Percentiles rank a stretch among this genome's conserved stretches.
phyloP scores from a whole-genome alignment of 2,329 filamentous ascomycete species.

The Pseudogymnoascus pannorum region DNA sequence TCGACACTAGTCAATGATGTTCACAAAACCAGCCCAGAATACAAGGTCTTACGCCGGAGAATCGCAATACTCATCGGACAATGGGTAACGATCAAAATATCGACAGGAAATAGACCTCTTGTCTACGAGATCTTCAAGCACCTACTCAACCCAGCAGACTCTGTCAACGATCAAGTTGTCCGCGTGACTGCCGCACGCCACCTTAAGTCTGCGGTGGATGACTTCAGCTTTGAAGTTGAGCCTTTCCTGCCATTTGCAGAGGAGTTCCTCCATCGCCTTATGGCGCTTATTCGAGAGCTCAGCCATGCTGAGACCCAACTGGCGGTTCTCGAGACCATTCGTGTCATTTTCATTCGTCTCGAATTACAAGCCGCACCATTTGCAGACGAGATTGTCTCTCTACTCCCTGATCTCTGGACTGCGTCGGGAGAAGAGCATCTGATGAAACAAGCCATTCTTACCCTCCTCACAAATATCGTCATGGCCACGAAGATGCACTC shows the following conservation, averaged over 20 bases:
- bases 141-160: slow-evolving; percentile 69
- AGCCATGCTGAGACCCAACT: slow-evolving; percentile 84
- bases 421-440: slow-evolving; percentile 72
- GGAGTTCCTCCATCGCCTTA: slow-evolving; percentile 63
- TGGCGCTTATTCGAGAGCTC: slow-evolving; percentile 71
- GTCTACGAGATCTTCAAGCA: slow-evolving; percentile 88
- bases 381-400: slow-evolving; percentile 73
- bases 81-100: slow-evolving; percentile 77
- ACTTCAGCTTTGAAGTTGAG: slow-evolving; percentile 71
- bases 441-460: slow-evolving; percentile 88
- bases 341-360: slow-evolving; percentile 71
- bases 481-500: slow-evolving; percentile 75
- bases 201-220: slow-evolving; percentile 71
- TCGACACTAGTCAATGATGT: slow-evolving; percentile 72
- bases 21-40: slow-evolving; percentile 53
- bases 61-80: slow-evolving; percentile 84
- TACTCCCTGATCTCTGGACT: slow-evolving; percentile 78
- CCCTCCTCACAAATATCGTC: slow-evolving; percentile 77
- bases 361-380: slow-evolving; percentile 62
- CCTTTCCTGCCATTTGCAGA: slow-evolving; percentile 72
- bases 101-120: slow-evolving; percentile 58
- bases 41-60: slow-evolving; percentile 77
- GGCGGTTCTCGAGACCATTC: slow-evolving; percentile 79
- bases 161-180: slow-evolving; percentile 83
- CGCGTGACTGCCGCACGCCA: slow-evolving; percentile 84